These are phyloP conservation scores for Fusarium sp. DNA, from an alignment of 2,329 filamentous ascomycete genomes.

Conservation along the genomic window DNA sequence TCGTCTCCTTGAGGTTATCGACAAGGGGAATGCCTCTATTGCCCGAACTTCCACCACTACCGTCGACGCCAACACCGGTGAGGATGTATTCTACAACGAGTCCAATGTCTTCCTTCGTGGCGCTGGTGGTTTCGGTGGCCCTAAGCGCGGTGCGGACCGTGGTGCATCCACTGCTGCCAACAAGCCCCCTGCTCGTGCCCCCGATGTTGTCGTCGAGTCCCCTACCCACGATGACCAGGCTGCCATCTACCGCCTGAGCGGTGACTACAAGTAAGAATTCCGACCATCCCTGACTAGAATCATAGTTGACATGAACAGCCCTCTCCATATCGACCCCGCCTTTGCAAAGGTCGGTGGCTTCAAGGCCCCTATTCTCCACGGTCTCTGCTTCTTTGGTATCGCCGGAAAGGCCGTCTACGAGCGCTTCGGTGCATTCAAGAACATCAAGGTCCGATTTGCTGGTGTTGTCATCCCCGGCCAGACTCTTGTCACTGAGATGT, in stretches of 20 bases:
- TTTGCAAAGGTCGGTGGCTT: constrained; percentile 98
- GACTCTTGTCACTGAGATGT: constrained; percentile 94
- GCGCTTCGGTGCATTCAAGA: constrained; percentile 85
- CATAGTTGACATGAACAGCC: constrained; percentile 58
- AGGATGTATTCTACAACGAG: constrained; percentile 98
- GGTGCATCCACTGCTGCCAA: constrained; percentile 85
- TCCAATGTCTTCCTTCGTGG: constrained; percentile 92
- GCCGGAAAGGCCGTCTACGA: constrained; percentile 91
- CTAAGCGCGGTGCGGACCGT: constrained; percentile 80
- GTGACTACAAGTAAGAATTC: constrained; percentile 81
- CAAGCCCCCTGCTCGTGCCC: constrained; percentile 79
- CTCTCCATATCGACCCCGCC: constrained; percentile 92
- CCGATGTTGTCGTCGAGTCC: constrained; percentile 87
- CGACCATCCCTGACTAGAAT: neutral
- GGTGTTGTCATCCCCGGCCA: constrained; percentile 87
- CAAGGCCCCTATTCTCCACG: constrained; percentile 93
- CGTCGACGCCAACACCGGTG: constrained; percentile 84
- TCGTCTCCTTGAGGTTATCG: constrained; percentile 91
- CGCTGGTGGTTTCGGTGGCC: constrained; percentile 89
- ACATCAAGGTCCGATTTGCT: constrained; percentile 92
- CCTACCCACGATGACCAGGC: constrained; percentile 92
- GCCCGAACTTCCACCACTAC: constrained; percentile 85
- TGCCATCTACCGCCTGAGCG: constrained; percentile 90
- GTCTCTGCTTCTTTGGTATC: constrained; percentile 95
- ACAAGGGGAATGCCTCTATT: constrained; percentile 92